Base-by-base conservation (phyloP, 805 yeast species). In the Starmerella floris region DNA sequence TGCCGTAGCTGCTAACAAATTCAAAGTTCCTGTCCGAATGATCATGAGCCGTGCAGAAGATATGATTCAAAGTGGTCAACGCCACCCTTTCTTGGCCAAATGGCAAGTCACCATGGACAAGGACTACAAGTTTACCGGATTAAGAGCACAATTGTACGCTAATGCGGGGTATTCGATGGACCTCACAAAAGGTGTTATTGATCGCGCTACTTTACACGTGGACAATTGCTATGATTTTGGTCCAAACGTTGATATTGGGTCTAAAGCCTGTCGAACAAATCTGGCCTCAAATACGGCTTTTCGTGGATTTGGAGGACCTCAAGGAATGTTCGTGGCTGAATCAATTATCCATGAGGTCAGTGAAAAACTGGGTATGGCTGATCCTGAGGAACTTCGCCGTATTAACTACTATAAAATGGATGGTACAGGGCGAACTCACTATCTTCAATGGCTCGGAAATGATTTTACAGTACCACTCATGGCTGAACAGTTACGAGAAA, bases 101-200 rank as follows among this genome's bases (percentile, higher is more conserved):
- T 68, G 70, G 64, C 57, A 60, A 35, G 70, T 67, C 10, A 63
- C 66, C 2, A 46, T 68, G 37, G 70, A 68, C 46, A 60, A 64
- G 42, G 52, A 65, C 49, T 56, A 57, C 51, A 63, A 61, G 51
- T 66, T 68, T 49, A 62, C 63, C 1, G 72, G 65, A 5, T 48
- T 64, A 28, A 62, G 65, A 35, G 60, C 62, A 20, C 56, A 56
- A 16, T 52, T 67, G 28, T 68, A 60, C 49, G 71, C 69, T 16
- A 68, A 68, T 50, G 71, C 67, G 11, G 73, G 73, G 17, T 68
- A 69, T 66, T 63, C 69, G 19, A 60, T 67, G 67, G 73, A 68
- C 51, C 56, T 68, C 35, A 64, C 71, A 5, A 59, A 67, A 47
- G 73, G 73, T 41, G 73, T 68, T n/a, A 55, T 68, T 34, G 73